These are phyloP conservation scores for Gnomoniopsis smithogilvyi DNA, from an alignment of 2,329 filamentous ascomycete genomes.

Conservation along the genomic window DNA sequence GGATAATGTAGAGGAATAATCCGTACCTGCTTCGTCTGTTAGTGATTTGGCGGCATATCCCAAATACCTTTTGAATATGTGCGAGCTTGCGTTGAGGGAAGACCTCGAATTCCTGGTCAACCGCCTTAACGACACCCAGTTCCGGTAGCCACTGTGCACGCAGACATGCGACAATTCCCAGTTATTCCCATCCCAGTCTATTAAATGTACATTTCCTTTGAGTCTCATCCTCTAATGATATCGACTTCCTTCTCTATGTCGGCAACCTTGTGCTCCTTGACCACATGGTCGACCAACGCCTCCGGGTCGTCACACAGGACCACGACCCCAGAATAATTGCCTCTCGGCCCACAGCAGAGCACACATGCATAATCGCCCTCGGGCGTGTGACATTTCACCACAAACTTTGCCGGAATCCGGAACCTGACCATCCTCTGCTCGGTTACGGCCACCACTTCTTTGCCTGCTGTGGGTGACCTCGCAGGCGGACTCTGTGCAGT, in stretches of 20 bases:
- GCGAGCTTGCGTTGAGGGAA: too few species aligned
- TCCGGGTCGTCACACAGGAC: slow-evolving; percentile 8
- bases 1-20: too few species aligned
- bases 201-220: not conserved
- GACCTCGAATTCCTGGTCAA: too few species aligned
- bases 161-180: too few species aligned
- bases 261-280: slow-evolving; percentile 2
- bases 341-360: not conserved
- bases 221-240: not conserved
- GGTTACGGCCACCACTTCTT: slow-evolving; percentile 20
- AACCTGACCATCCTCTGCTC: slow-evolving; percentile 29
- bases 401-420: slow-evolving; percentile 24
- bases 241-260: slow-evolving; percentile 7
- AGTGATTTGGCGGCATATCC: too few species aligned
- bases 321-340: not conserved
- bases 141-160: too few species aligned
- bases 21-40: too few species aligned
- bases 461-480: slow-evolving; percentile 12
- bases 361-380: slow-evolving; percentile 6
- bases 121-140: too few species aligned
- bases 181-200: too few species aligned
- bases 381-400: slow-evolving; percentile 33
- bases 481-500: too few species aligned
- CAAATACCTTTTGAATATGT: too few species aligned
- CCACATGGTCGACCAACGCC: slow-evolving; percentile 7